Base-by-base conservation (phyloP, 805 yeast genomes). In the Ogataea allantospora region DNA sequence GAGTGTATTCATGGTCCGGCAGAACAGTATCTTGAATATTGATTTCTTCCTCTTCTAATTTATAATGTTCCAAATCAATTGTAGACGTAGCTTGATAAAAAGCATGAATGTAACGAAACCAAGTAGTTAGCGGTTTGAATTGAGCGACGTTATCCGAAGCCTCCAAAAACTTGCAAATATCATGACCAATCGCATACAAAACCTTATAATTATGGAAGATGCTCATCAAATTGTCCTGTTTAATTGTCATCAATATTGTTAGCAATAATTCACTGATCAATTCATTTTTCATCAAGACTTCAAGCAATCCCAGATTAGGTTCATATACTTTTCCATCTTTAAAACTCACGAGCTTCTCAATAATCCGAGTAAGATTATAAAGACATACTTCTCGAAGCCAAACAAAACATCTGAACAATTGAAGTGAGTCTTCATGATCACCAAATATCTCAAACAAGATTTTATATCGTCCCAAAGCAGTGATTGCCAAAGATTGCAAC, bases 81-180 rank as follows among this genome's bases (percentile, higher is more conserved):
- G 71, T 62, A 27, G 74, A 73, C 2, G 80, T 73, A 9, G 78
- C 67, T 41, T 60, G 67, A 50, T 60, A 75, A 36, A 71, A 66
- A 11, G 66, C 48, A 43, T 58, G 50, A 44, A 63, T 46, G 32
- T 58, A 46, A 54, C 62, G 41, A 44, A 58, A 53, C 70, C 64
- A 60, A 16, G 44, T 34, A 26, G 54, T 30, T 19, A 62, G 34
- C 25, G 43, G 43, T 15, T 43, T 45, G 27, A 59, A 27, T 7
- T 24, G 12, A 18, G 13, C 5, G 30, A 53, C 41, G 12, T 34
- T 37, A 34, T 59, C 62, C 4, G 27, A 25, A 2, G 31, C 12
- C 4, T 38, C 33, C 19, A 53, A 32, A 23, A 51, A 41, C 13
- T 46, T 41, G 27, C 54, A 38, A 6, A 58, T 20, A 6, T 47